These are phyloP conservation scores for Dendrobium huoshanense DNA, from an alignment of 106 monocot genomes.

Conservation along the genomic window DNA sequence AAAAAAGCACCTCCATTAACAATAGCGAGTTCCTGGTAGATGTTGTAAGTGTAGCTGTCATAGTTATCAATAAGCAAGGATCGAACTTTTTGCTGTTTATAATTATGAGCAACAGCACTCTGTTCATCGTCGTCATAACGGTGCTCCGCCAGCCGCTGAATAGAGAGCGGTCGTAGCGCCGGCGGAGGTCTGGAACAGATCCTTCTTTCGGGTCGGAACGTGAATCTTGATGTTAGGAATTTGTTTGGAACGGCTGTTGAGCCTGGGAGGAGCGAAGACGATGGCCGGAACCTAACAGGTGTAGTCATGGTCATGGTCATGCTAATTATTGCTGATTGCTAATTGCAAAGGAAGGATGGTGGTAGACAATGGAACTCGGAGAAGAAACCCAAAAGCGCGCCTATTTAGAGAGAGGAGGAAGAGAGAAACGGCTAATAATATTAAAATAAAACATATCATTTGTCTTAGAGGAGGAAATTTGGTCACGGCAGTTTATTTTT, in stretches of 20 bases:
- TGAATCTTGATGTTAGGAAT: no score
- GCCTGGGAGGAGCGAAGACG: neutral
- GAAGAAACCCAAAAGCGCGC: no score
- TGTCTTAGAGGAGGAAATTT: no score
- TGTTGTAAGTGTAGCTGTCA: conserved; percentile 96
- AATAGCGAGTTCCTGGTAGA: conserved; percentile 71
- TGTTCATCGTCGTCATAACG: conserved; percentile 1
- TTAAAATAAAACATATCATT: no score
- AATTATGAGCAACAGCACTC: neutral
- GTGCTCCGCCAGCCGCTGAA: neutral
- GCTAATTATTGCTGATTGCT: no score
- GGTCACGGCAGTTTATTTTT: no score
- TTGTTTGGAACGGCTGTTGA: neutral
- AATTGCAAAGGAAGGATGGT: no score
- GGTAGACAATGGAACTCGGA: no score
- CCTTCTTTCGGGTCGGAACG: neutral
- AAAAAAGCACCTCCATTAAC: conserved; percentile 58
- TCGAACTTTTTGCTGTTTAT: conserved; percentile 23
- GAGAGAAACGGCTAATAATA: no score
- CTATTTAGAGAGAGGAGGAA: no score
- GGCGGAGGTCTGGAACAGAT: neutral
- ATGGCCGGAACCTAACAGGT: neutral
- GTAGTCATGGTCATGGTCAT: neutral
- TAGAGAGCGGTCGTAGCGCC: neutral
- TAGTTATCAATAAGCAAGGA: conserved; percentile 86